Base-by-base conservation (phyloP, 768 basidiomycete genomes). In the Exidia glandulosa region DNA sequence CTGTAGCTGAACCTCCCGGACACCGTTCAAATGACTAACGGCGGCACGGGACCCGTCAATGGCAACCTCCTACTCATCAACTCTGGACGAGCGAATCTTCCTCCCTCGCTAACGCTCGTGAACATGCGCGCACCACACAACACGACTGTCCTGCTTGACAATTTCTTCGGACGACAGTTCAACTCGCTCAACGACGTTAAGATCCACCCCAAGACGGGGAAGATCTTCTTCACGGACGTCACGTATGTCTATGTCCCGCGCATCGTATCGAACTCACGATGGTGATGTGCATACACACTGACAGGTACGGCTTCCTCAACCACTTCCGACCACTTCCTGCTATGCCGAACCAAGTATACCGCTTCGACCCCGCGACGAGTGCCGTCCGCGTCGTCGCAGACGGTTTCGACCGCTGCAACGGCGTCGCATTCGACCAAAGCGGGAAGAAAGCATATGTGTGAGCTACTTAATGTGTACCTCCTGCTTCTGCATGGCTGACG, bases 181-280 rank as follows among this genome's bases (percentile, higher is more conserved):
- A 90, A 87, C 70, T 89, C 88, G 1, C 69, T 91, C 55, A 88
- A 90, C 68, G 89, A 93, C 63, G 76, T 86, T 60, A 89, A 87
- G 65, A 74, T 89, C 2, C 83, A 88, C 57, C 87, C 86, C 1
- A 70, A 71, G 3, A 85, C 78, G 62, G 83, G 83, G 34, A 80
- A 80, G 37, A 64, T 90, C 2, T 89, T 86, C 72, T 90, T 91
- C 72, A 90, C 88, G 0, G 88, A 92, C 66, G 75, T 77, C n/a
- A 74, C 76, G 81, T 89, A 73, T 50, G 81, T 77, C 32, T 48
- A 16, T 16, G n/a, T n/a, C n/a, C n/a, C n/a, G n/a, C n/a, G n/a
- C 31, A 32, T 52, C 33, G 37, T 37, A 31, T 3, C 45, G 23
- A 41, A 19, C 55, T 30, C 16, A 54, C 32, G 9, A 50, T 23